Conservation (phyloP, 176 grass and related monocot genomes). For the Tillandsia leiboldiana region DNA sequence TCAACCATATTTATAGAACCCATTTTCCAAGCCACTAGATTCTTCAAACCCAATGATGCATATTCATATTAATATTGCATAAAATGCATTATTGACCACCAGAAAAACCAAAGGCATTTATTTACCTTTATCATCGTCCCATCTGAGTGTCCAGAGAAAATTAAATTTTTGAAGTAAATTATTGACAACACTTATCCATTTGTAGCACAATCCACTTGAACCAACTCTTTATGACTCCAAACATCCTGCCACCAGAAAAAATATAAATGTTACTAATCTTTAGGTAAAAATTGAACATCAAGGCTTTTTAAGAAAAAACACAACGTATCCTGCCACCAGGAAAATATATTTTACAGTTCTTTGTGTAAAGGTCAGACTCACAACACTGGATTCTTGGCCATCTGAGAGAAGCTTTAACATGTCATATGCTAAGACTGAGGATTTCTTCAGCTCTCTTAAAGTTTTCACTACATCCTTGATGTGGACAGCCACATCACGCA, state of each 20-base stretch:
- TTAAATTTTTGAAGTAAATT: constrained; percentile 38
- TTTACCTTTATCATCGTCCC: constrained; percentile 59
- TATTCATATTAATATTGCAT: neutral
- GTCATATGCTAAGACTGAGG: constrained; percentile 47
- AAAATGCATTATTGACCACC: neutral
- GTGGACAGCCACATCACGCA: constrained; percentile 45
- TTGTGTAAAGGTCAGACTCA: constrained; percentile 5
- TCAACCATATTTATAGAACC: neutral
- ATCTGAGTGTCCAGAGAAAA: constrained; percentile 58
- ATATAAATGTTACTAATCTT: neutral
- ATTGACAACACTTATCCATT: constrained; percentile 49
- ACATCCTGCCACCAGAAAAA: constrained; percentile 31
- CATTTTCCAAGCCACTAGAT: neutral
- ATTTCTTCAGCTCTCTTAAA: constrained; percentile 60
- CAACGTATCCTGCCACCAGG: constrained; percentile 1
- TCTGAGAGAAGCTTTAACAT: constrained; percentile 69
- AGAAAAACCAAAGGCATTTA: neutral
- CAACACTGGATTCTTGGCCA: constrained; percentile 59
- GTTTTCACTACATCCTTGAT: constrained; percentile 59
- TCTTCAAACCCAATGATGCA: neutral
- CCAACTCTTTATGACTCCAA: constrained; percentile 59
- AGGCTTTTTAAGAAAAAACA: too few species aligned
- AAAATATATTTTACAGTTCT: neutral
- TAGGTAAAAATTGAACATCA: neutral
- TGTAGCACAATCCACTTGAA: constrained; percentile 36